phyloP scores from a whole-genome alignment of 192 early-diverging fungal genomes.

The Backusella luteola region DNA sequence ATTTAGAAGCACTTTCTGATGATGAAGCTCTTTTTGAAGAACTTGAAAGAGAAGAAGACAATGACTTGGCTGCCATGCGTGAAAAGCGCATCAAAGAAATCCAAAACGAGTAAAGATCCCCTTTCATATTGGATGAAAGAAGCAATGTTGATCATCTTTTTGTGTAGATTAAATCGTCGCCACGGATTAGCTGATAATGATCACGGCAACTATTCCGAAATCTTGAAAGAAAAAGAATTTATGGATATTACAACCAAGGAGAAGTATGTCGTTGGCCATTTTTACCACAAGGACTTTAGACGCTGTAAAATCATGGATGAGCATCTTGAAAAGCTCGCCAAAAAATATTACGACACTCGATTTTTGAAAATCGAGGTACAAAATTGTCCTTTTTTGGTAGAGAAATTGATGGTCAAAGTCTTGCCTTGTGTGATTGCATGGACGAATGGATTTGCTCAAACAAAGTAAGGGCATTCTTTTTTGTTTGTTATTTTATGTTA shows the following conservation, averaged over 20 bases:
- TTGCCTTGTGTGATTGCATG: slow-evolving; percentile 88
- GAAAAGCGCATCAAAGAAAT: slow-evolving; percentile 85
- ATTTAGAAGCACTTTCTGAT: slow-evolving; percentile 50
- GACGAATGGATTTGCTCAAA: slow-evolving; percentile 60
- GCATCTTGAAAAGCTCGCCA: slow-evolving; percentile 78
- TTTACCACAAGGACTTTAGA: slow-evolving; percentile 91
- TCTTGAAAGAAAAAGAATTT: slow-evolving; percentile 80
- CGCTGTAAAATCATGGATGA: slow-evolving; percentile 91
- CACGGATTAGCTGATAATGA: slow-evolving; percentile 59
- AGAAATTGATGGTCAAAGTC: slow-evolving; percentile 81
- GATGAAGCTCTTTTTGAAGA: slow-evolving; percentile 82
- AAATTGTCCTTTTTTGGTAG: slow-evolving; percentile 87
- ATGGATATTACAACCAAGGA: slow-evolving; percentile 75
- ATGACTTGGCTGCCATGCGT: slow-evolving; percentile 66
- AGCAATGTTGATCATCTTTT: neutral
- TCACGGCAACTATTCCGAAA: slow-evolving; percentile 76
- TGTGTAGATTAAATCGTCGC: slow-evolving; percentile 56
- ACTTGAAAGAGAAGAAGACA: slow-evolving; percentile 83
- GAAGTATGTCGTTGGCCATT: slow-evolving; percentile 79
- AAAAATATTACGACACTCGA: slow-evolving; percentile 78
- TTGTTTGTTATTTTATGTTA: neutral
- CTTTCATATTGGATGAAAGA: neutral
- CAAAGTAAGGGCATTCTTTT: slow-evolving; percentile 20
- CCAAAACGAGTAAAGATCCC: slow-evolving; percentile 70
- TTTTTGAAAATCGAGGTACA: slow-evolving; percentile 90